Evolutionary conservation across 1,284 basidiomycete species (phyloP).

Genomic region (Microbotryomycetes sp.): DNA sequence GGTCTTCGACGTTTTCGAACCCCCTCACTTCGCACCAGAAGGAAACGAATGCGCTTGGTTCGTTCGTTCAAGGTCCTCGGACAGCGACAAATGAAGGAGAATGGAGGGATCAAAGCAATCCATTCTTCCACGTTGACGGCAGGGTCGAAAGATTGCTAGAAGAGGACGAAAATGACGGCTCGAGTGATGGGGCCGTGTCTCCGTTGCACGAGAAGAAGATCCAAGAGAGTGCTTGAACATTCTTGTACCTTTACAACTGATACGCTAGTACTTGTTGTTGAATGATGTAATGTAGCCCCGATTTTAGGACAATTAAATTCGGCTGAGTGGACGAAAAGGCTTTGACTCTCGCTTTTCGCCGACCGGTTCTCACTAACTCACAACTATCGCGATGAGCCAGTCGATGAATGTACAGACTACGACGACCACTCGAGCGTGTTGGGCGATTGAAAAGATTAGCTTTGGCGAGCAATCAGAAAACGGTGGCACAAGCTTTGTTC

Average conservation of each 20-base stretch:
- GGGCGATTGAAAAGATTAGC: background rate
- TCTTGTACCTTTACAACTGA: too few relatives aligned
- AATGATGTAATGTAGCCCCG: too few relatives aligned
- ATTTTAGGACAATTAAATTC: too few relatives aligned
- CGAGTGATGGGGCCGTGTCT: too few relatives aligned
- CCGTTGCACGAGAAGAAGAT: too few relatives aligned
- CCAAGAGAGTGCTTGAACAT: too few relatives aligned
- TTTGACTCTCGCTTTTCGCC: too few relatives aligned
- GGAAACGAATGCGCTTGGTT: background rate
- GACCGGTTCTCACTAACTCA: too few relatives aligned
- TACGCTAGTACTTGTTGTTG: too few relatives aligned
- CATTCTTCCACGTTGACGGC: background rate
- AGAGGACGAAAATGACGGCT: background rate
- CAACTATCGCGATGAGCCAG: too few relatives aligned
- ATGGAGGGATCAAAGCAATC: background rate
- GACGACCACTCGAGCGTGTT: background rate
- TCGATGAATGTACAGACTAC: background rate
- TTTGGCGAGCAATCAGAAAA: background rate
- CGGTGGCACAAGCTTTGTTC: background rate
- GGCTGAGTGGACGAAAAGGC: too few relatives aligned
- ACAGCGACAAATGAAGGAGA: background rate
- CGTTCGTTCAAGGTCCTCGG: background rate
- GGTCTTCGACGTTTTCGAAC: background rate
- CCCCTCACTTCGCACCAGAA: background rate
- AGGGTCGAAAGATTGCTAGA: background rate